Conservation (phyloP, 1,284 basidiomycete genomes). For the Ceratobasidium sp. region DNA sequence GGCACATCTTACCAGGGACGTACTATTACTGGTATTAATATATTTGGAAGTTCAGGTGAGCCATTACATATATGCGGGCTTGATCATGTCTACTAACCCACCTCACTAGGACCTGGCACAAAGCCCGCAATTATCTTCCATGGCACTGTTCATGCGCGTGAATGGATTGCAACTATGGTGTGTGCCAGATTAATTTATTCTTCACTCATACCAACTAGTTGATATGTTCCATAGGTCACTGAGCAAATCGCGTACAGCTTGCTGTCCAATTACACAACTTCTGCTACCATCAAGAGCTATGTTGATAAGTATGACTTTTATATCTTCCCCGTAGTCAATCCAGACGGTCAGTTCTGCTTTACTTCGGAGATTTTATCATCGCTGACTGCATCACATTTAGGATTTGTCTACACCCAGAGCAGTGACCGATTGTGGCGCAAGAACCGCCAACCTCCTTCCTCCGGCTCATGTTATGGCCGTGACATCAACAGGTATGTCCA, state of each 20-base stretch:
- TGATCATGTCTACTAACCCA: background rate
- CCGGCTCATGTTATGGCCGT: conserved; percentile 37
- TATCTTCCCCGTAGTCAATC: conserved; percentile 46
- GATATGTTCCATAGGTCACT: conserved; percentile 12
- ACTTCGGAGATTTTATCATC: background rate
- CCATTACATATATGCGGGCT: background rate
- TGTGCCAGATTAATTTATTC: background rate
- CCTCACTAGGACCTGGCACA: conserved; percentile 22
- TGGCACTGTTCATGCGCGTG: conserved; percentile 45
- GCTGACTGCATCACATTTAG: background rate
- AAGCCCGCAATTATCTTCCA: conserved; percentile 46
- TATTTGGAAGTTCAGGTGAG: conserved; percentile 44
- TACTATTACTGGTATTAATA: conserved; percentile 44
- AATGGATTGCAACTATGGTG: conserved; percentile 46
- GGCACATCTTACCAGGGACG: conserved; percentile 43
- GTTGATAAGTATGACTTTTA: conserved; percentile 47
- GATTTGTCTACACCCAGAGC: conserved; percentile 43
- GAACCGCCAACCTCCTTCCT: conserved; percentile 42
- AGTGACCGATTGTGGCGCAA: conserved; percentile 44
- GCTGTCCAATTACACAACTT: conserved; percentile 45
- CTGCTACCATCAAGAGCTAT: conserved; percentile 44
- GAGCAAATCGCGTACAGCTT: conserved; percentile 44
- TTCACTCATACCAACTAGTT: background rate
- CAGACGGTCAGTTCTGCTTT: conserved; percentile 20
- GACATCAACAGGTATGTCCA: conserved; percentile 41